Conservation (phyloP, 202 grass and related monocot genomes). For the Zoysia matrella region DNA sequence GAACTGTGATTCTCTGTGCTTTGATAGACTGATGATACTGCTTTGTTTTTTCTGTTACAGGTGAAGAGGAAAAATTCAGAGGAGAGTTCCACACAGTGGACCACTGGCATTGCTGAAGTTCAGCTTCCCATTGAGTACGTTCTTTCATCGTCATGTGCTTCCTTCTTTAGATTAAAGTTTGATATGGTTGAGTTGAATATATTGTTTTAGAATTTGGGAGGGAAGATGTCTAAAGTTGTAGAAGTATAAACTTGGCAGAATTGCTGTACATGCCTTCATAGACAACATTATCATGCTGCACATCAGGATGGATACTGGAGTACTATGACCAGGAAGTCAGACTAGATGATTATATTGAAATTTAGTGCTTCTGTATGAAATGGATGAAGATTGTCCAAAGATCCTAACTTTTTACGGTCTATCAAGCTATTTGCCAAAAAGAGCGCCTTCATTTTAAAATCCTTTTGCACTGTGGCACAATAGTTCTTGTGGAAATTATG, state of each 20-base stretch:
- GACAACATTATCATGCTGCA: neutral
- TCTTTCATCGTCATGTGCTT: slow-evolving; percentile 11
- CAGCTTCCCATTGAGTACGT: slow-evolving; percentile 64
- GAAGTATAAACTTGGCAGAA: neutral
- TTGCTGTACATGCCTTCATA: neutral
- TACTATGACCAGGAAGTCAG: neutral
- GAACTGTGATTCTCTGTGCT: neutral
- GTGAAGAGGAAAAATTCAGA: slow-evolving; percentile 96
- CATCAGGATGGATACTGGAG: neutral
- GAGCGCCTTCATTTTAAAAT: neutral
- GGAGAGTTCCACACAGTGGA: slow-evolving; percentile 97
- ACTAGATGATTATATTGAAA: neutral
- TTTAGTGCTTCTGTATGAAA: no score
- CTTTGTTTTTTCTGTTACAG: slow-evolving; percentile 42
- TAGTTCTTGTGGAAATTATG: slow-evolving; percentile 4
- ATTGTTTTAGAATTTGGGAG: neutral
- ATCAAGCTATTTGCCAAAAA: neutral
- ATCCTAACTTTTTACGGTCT: neutral
- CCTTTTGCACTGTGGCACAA: neutral
- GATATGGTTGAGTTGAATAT: slow-evolving; percentile 17
- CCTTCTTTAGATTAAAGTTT: slow-evolving; percentile 12
- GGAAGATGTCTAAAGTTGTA: neutral
- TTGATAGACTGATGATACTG: neutral
- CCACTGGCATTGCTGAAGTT: slow-evolving; percentile 92
- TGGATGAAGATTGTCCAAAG: no score